Conservation (phyloP, 495 filamentous ascomycete species). For the Aspergillus funiculosus region DNA sequence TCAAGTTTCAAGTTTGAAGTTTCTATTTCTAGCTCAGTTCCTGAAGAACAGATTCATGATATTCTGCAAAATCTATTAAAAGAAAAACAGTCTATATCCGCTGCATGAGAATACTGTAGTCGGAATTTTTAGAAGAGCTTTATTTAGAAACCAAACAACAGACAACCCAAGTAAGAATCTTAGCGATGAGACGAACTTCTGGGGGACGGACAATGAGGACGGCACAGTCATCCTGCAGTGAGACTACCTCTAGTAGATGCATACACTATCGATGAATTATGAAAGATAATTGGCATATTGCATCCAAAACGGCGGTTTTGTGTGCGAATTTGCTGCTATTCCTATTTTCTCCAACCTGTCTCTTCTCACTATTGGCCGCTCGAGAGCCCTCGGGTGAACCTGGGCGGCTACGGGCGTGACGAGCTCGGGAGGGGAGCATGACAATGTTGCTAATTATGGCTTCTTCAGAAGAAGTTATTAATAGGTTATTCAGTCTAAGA, state of each 20-base stretch:
- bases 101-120: no score
- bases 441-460: constrained; percentile 11
- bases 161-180: no score
- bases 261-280: no score
- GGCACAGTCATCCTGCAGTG: no score
- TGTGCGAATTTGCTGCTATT: neutral
- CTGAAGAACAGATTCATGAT: neutral
- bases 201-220: no score
- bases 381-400: neutral
- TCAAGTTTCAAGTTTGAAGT: neutral
- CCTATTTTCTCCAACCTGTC: neutral
- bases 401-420: neutral
- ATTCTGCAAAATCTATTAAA: constrained; percentile 9
- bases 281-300: neutral
- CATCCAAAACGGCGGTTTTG: neutral
- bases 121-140: constrained; percentile 5
- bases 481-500: constrained; percentile 4
- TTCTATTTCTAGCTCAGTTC: constrained; percentile 1
- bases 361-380: neutral
- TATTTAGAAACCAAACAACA: constrained; percentile 9
- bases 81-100: neutral
- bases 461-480: constrained; percentile 12
- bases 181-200: no score
- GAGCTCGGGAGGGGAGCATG: neutral
- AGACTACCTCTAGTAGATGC: no score